Base-by-base conservation (phyloP, 371 early-diverging fungal genomes). In the Entomophthora muscae region DNA sequence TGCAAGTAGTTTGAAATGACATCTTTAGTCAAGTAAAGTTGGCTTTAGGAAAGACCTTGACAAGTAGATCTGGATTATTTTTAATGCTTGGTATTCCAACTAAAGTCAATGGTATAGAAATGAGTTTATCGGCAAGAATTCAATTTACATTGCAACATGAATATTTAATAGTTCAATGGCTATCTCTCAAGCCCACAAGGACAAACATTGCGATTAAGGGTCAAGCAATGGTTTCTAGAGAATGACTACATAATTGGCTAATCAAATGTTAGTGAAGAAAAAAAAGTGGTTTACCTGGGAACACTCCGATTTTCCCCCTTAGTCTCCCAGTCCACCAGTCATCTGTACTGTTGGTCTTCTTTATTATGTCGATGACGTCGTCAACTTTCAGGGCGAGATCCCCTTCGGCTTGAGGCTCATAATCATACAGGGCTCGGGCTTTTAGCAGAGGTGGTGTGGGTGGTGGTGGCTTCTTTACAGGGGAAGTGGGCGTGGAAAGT, bases 321-420 rank as follows among this genome's bases (percentile, higher is more conserved):
- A 81, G 59, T 24, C 70, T 66, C 3, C 86, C 86, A 1, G 76
- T 75, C 86, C 86, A 86, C 87, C 87, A 86, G 68, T 80, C 83
- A 63, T 86, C 74, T 3, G 65, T 61, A 52, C 74, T 76, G 23
- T 69, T 68, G 0, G 84, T 78, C 29, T 73, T 67, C 61, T 79
- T 68, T 5, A 84, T 27, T 3, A 86, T 63, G 67, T 83, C 79
- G 63, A 86, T 82, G 3, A 68, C 63, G 64, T 86, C 85, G 62
- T 76, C 81, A 60, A 74, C 77, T 21, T 65, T 68, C 64, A 86
- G 82, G 3, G 71, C 59, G 64, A 86, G 64, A 64, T 86, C 87
- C 5, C 79, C 83, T 22, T 75, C 74, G 13, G 76, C 74, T 67
- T 79, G 78, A 1, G 79, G 83, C 17, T 70, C 69, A 55, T 75